Evolutionary conservation across 2,329 filamentous ascomycete species (phyloP).

Genomic region (Rhynchosporium graminicola): DNA sequence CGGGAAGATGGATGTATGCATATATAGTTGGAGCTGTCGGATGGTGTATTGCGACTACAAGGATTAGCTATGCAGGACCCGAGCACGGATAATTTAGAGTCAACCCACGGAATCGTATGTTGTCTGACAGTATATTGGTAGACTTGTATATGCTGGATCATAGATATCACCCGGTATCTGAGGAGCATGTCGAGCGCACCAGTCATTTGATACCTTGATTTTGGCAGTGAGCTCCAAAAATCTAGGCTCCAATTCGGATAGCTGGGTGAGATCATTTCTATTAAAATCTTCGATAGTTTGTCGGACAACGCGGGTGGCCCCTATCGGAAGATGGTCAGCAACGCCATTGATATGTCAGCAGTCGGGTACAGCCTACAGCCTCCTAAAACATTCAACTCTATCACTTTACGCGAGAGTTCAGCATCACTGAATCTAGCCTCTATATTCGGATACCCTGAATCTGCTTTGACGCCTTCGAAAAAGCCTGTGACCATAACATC

Average conservation of each 20-base stretch:
- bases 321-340: too few relatives aligned
- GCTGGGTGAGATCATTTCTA: not conserved
- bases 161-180: constrained; percentile 9
- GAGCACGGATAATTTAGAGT: too few relatives aligned
- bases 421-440: constrained; percentile 6
- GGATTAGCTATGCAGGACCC: not conserved
- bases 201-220: constrained; percentile 9
- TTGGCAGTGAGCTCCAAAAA: not conserved
- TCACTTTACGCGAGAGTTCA: constrained; percentile 1
- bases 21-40: constrained; percentile 1
- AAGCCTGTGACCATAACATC: constrained; percentile 7
- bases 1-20: constrained; percentile 10
- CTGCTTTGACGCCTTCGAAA: not conserved
- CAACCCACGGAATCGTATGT: constrained; percentile 11
- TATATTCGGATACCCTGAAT: not conserved
- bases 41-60: constrained; percentile 7
- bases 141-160: constrained; percentile 9
- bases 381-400: constrained; percentile 5
- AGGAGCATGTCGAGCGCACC: not conserved
- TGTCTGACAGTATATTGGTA: constrained; percentile 12
- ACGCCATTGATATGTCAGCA: too few relatives aligned
- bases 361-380: not conserved
- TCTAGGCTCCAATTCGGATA: constrained; percentile 11
- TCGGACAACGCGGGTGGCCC: constrained; percentile 9
- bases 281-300: constrained; percentile 4